A percentile compares a stretch with the other conserved stretches of the same genome.
phyloP scores from a whole-genome alignment of 257 asterid species.

The Solanum virginianum region DNA sequence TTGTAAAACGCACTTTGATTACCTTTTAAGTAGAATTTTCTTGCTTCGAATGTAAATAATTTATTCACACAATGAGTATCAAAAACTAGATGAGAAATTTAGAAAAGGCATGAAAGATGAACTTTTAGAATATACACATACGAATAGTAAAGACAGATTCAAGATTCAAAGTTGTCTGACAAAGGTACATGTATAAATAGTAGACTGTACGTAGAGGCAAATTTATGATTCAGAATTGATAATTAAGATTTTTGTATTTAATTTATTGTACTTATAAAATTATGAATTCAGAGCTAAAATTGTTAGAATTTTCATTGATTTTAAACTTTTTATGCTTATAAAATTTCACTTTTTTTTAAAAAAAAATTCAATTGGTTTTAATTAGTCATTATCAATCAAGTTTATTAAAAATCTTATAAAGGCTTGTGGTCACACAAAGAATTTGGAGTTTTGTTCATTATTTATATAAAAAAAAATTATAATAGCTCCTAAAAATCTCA shows the following conservation, averaged over 20 bases:
- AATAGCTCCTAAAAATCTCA: background rate
- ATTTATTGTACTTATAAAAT: background rate
- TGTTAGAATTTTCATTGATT: background rate
- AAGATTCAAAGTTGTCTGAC: background rate
- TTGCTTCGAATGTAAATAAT: background rate
- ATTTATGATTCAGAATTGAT: background rate
- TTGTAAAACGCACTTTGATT: background rate
- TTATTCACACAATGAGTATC: accelerated
- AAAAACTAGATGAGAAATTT: background rate
- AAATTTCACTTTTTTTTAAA: background rate
- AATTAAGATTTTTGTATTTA: background rate
- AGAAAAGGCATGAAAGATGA: background rate
- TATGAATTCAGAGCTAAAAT: background rate
- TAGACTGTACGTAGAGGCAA: too few relatives aligned
- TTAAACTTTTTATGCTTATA: too few relatives aligned
- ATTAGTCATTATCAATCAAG: background rate
- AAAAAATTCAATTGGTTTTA: background rate
- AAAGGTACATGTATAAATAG: too few relatives aligned
- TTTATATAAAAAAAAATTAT: too few relatives aligned
- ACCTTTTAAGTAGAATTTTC: too few relatives aligned
- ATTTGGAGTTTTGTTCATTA: background rate
- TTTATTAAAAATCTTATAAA: background rate
- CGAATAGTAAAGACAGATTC: background rate
- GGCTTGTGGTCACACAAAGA: background rate
- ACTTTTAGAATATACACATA: background rate